These are phyloP conservation scores for Diplotaxis tenuifolia DNA, from an alignment of 345 rosid genomes.

Conservation along the genomic window DNA sequence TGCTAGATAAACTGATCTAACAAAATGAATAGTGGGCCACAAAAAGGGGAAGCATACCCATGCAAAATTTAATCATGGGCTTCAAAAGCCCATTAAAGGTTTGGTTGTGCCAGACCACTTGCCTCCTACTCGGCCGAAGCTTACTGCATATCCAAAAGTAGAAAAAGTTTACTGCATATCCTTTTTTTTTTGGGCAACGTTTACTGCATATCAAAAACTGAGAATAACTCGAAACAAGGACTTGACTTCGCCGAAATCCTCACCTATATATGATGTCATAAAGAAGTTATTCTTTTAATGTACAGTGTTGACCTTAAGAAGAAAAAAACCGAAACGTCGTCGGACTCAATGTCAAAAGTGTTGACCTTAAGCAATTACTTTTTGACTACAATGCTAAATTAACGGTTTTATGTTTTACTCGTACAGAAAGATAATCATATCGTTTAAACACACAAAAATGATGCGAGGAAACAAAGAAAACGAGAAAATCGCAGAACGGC, in stretches of 20 bases:
- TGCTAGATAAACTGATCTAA: neutral
- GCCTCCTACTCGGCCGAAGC: neutral
- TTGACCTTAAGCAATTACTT: neutral
- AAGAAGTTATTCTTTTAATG: neutral
- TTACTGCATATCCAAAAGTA: neutral
- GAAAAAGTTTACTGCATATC: no score
- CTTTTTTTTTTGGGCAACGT: no score
- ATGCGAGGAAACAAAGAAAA: no score
- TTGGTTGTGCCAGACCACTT: neutral
- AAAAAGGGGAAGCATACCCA: no score
- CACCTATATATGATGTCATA: neutral
- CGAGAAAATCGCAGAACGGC: no score
- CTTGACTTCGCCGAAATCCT: neutral
- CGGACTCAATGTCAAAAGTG: neutral
- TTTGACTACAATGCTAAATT: neutral
- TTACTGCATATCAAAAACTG: no score
- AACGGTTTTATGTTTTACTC: neutral
- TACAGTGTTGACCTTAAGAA: no score
- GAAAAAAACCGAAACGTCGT: neutral
- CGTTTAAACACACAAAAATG: neutral
- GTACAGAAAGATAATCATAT: neutral
- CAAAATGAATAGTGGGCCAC: neutral
- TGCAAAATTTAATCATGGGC: no score
- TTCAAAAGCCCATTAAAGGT: neutral
- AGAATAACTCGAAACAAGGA: neutral